Percentiles rank a stretch among this genome's conserved stretches.
Conservation (phyloP, 495 filamentous ascomycete genomes). For the Aspergillus affinis region DNA sequence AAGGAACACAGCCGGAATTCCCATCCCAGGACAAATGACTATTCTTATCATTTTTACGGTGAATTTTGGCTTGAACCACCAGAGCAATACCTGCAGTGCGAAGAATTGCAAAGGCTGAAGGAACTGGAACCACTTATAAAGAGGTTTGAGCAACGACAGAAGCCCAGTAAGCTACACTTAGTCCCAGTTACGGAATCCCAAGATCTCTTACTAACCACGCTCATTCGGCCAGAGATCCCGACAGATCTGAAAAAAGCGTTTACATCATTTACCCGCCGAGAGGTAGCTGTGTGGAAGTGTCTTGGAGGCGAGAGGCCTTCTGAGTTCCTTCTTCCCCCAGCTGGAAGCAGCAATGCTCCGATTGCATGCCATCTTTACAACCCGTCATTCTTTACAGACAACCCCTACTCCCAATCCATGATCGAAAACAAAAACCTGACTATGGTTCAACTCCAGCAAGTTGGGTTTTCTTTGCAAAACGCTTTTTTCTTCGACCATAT, state of each 20-base stretch:
- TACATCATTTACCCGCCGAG: background rate
- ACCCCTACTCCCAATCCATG: background rate
- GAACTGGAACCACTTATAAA: background rate
- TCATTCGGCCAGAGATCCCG: background rate
- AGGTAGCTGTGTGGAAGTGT: background rate
- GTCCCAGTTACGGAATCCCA: background rate
- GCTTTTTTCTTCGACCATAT: background rate
- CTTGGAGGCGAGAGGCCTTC: background rate
- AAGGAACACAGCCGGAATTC: no score
- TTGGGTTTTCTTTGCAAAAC: background rate
- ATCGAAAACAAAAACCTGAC: background rate
- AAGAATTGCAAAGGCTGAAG: background rate
- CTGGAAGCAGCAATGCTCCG: background rate
- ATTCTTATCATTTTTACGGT: background rate
- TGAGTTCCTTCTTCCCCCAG: background rate
- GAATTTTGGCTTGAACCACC: background rate
- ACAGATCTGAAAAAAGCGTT: background rate
- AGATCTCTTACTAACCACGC: background rate
- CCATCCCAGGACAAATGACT: no score
- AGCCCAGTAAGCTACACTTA: background rate
- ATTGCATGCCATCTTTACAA: slow-evolving; percentile 1
- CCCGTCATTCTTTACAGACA: background rate
- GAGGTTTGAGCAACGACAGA: background rate
- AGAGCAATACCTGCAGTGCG: background rate
- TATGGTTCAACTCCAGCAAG: background rate